Evolutionary conservation across 2,329 filamentous ascomycete species (phyloP).

Genomic region (Hysterium pulicare): DNA sequence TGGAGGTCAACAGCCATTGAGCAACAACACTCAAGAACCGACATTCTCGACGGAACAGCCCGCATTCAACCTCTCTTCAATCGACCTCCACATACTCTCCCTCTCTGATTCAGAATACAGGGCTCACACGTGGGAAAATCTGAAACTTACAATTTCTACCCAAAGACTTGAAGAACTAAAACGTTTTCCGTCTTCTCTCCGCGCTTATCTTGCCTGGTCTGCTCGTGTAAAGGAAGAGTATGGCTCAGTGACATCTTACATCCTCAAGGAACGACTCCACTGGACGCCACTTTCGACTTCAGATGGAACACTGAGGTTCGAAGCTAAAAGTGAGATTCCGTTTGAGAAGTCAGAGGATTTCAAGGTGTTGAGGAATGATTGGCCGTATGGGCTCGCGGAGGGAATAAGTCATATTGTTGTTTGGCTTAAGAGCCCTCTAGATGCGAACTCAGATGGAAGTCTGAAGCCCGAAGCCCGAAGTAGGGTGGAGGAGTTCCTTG

Average conservation of each 20-base stretch:
- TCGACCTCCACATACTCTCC: conserved; percentile 33
- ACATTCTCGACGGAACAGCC: too few relatives aligned
- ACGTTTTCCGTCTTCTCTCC: conserved; percentile 57
- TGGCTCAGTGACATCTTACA: conserved; percentile 55
- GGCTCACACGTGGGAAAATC: conserved; percentile 33
- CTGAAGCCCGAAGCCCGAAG: conserved; percentile 26
- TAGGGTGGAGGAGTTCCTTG: conserved; percentile 28
- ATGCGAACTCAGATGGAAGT: conserved; percentile 28
- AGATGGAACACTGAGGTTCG: conserved; percentile 31
- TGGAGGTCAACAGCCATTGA: too few relatives aligned
- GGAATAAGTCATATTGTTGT: conserved; percentile 57
- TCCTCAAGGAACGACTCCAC: conserved; percentile 53
- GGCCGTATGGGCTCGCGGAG: conserved; percentile 57
- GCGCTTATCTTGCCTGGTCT: conserved; percentile 60
- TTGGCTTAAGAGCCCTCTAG: conserved; percentile 45
- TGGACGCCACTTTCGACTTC: conserved; percentile 41
- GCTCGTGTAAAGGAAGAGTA: conserved; percentile 52
- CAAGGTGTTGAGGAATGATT: conserved; percentile 59
- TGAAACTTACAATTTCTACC: conserved; percentile 35
- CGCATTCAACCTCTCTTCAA: conserved; percentile 32
- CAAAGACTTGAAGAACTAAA: conserved; percentile 56
- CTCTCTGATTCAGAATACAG: conserved; percentile 30
- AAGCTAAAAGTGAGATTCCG: conserved; percentile 46
- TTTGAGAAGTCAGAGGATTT: conserved; percentile 56
- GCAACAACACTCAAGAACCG: too few relatives aligned